Evolutionary conservation across 257 asterid species (phyloP).

Genomic region (Solanum neorickii): DNA sequence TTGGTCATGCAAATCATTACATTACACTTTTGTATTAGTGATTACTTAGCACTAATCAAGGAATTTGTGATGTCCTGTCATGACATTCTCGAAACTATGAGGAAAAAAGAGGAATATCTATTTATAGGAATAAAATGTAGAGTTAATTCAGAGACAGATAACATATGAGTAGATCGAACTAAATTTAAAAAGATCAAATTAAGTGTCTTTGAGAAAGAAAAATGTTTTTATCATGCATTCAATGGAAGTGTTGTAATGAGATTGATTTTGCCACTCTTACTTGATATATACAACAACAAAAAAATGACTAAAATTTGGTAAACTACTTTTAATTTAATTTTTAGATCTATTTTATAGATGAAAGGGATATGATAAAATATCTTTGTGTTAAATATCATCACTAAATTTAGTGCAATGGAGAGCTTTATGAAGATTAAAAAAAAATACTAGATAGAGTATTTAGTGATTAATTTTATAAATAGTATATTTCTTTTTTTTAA

Average conservation of each 20-base stretch:
- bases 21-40: neutral
- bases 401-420: neutral
- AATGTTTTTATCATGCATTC: no score
- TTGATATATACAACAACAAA: neutral
- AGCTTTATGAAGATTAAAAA: neutral
- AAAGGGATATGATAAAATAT: neutral
- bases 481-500: neutral
- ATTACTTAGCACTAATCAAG: neutral
- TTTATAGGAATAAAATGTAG: neutral
- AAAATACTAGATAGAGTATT: neutral
- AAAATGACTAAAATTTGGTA: neutral
- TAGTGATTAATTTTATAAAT: neutral
- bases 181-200: neutral
- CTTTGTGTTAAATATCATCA: neutral
- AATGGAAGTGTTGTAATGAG: no score
- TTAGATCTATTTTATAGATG: neutral
- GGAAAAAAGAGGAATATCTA: neutral
- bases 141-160: neutral
- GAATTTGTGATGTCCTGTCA: neutral
- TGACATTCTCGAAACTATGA: neutral
- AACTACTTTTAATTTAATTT: neutral
- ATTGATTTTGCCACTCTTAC: neutral
- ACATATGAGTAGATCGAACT: no score
- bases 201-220: neutral
- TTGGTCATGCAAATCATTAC: neutral